Percentiles rank a stretch among this genome's conserved stretches.
These are phyloP conservation scores for Rostrohypoxylon terebratum DNA, from an alignment of 495 filamentous ascomycete genomes.

Conservation along the genomic window DNA sequence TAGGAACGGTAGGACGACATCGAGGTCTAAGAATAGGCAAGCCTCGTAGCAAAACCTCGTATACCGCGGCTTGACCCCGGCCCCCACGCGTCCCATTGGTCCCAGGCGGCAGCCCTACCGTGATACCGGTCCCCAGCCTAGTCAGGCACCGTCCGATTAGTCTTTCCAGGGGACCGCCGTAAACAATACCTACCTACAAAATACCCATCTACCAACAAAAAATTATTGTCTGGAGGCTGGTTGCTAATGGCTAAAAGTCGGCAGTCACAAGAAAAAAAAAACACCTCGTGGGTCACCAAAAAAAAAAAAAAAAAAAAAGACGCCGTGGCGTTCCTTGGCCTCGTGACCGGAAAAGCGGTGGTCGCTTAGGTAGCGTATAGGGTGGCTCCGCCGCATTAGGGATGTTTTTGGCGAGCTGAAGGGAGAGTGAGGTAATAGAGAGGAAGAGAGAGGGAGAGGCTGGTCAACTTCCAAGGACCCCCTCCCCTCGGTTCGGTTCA, in stretches of 20 bases:
- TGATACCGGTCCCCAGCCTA: constrained; percentile 26
- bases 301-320: not conserved
- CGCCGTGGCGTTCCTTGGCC: not conserved
- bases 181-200: not conserved
- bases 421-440: too few relatives aligned
- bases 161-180: not conserved
- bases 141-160: constrained; percentile 25
- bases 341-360: not conserved
- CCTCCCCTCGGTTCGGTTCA: not conserved
- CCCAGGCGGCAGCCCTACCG: constrained; percentile 24
- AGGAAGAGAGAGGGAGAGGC: not conserved
- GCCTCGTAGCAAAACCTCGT: constrained; percentile 45
- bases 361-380: constrained; percentile 2
- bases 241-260: not conserved
- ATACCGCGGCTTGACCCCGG: constrained; percentile 39
- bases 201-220: not conserved
- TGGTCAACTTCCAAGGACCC: not conserved
- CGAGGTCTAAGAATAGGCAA: constrained; percentile 40
- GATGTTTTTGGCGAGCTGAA: not conserved
- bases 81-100: constrained; percentile 26
- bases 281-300: not conserved
- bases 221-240: too few relatives aligned
- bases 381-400: not conserved
- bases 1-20: constrained; percentile 1
- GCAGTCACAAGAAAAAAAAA: not conserved